These are phyloP conservation scores for Arthrobotrys entomopaga DNA, from an alignment of 2,329 filamentous ascomycete genomes.

Conservation along the genomic window DNA sequence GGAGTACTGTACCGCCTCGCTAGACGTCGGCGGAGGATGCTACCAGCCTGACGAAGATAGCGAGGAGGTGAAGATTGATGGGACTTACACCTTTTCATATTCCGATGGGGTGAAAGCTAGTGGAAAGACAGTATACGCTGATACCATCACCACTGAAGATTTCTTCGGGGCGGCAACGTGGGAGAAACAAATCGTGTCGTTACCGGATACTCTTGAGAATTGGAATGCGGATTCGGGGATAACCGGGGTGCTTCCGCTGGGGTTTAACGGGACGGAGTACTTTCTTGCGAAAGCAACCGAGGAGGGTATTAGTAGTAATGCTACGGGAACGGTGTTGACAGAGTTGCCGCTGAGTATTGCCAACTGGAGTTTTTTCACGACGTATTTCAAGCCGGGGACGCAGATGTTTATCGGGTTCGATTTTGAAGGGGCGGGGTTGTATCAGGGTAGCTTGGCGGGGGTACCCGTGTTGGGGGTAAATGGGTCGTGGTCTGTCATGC, in stretches of 20 bases:
- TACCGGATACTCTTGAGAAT: conserved; percentile 18
- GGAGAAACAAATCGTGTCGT: conserved; percentile 20
- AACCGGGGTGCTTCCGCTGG: conserved; percentile 36
- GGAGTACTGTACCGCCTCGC: conserved; percentile 14
- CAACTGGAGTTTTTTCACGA: conserved; percentile 43
- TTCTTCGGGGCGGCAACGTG: conserved; percentile 38
- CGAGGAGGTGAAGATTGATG: conserved; percentile 4
- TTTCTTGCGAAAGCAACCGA: background rate
- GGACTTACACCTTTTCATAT: conserved; percentile 33
- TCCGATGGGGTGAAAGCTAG: conserved; percentile 21
- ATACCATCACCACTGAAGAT: conserved; percentile 12
- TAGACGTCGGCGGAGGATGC: conserved; percentile 25
- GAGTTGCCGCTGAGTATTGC: conserved; percentile 39
- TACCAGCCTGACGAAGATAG: conserved; percentile 13
- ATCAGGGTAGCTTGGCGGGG: conserved; percentile 10
- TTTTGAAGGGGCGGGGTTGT: conserved; percentile 33
- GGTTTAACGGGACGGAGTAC: conserved; percentile 29
- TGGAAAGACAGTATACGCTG: conserved; percentile 23
- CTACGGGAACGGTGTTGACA: conserved; percentile 13
- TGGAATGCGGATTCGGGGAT: conserved; percentile 29
- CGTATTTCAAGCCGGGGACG: conserved; percentile 45
- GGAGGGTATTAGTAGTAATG: background rate
- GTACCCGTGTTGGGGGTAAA: conserved; percentile 37
- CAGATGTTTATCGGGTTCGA: conserved; percentile 54
- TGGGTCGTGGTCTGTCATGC: conserved; percentile 50